These are phyloP conservation scores for Sugiyamaella neomexicana DNA, from an alignment of 1,139 yeast species.

Conservation along the genomic window DNA sequence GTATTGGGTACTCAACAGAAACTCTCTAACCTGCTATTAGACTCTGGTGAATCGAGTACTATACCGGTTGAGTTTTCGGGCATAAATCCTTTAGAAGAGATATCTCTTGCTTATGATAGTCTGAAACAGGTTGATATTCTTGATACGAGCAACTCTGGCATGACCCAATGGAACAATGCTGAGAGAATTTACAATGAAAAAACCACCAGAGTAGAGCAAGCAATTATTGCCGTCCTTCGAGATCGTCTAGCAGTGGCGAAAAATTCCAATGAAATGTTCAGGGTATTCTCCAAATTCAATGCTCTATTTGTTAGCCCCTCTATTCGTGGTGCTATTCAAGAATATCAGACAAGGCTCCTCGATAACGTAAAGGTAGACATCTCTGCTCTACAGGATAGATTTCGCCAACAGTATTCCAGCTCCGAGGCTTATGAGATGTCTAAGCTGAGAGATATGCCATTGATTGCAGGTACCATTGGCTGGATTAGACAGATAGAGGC, in stretches of 20 bases:
- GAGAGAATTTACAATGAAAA: constrained; percentile 47
- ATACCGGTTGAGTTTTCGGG: constrained; percentile 30
- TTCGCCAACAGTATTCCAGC: constrained; percentile 39
- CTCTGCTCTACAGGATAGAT: constrained; percentile 44
- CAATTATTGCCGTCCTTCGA: constrained; percentile 46
- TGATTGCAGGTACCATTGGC: constrained; percentile 48
- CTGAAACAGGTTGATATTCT: constrained; percentile 44
- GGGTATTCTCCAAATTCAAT: constrained; percentile 50
- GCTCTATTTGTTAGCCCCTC: constrained; percentile 52
- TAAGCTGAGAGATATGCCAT: constrained; percentile 49
- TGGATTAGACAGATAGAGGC: constrained; percentile 54
- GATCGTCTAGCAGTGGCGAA: constrained; percentile 43
- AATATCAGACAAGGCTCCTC: constrained; percentile 53
- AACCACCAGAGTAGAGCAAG: constrained; percentile 48
- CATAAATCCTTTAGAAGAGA: constrained; percentile 40
- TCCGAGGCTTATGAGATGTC: constrained; percentile 43
- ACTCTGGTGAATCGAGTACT: constrained; percentile 27
- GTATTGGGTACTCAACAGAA: constrained; percentile 33
- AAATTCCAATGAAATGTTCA: constrained; percentile 52
- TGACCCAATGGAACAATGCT: constrained; percentile 44
- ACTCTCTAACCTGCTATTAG: neutral
- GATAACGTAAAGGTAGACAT: constrained; percentile 51
- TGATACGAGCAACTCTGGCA: constrained; percentile 44
- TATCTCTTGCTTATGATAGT: constrained; percentile 46
- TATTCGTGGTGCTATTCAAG: constrained; percentile 55